phyloP scores from a whole-genome alignment of 1,284 basidiomycete genomes.

The Meira nashicola region DNA sequence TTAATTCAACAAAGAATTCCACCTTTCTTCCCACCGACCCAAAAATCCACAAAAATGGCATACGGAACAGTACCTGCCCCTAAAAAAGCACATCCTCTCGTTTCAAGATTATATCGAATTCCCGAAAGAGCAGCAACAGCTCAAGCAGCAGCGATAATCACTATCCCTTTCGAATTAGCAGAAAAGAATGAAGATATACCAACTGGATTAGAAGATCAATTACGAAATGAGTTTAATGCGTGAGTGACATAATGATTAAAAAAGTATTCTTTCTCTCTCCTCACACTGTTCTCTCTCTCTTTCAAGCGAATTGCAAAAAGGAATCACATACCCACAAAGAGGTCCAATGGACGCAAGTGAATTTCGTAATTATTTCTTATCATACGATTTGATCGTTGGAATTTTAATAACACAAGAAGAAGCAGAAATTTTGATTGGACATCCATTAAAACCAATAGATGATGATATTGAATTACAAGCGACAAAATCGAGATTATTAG shows the following conservation, averaged over 20 bases:
- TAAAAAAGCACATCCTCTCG: slow-evolving; percentile 24
- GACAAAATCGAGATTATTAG: neutral
- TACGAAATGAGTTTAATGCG: slow-evolving; percentile 27
- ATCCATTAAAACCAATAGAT: neutral
- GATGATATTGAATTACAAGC: neutral
- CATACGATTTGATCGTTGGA: slow-evolving; percentile 18
- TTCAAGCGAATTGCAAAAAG: slow-evolving; percentile 28
- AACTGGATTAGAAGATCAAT: slow-evolving; percentile 18
- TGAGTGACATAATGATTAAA: neutral
- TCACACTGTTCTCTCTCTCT: neutral
- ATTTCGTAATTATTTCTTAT: slow-evolving; percentile 32
- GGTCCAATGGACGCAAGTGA: slow-evolving; percentile 27
- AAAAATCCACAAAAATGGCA: slow-evolving; percentile 23
- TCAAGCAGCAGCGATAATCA: slow-evolving; percentile 21
- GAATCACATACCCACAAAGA: slow-evolving; percentile 36
- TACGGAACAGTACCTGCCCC: slow-evolving; percentile 34
- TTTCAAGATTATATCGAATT: slow-evolving; percentile 27
- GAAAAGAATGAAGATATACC: slow-evolving; percentile 12
- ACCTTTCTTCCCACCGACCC: neutral
- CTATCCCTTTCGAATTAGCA: slow-evolving; percentile 20
- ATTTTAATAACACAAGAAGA: neutral
- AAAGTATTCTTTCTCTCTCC: neutral
- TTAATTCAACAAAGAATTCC: too few species aligned
- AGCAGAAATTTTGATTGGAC: neutral
- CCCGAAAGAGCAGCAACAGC: slow-evolving; percentile 18